A percentile compares a stretch with the other conserved stretches of the same genome.
Conservation (phyloP, 1,284 basidiomycete genomes). For the Sanguinoderma infundibulare region DNA sequence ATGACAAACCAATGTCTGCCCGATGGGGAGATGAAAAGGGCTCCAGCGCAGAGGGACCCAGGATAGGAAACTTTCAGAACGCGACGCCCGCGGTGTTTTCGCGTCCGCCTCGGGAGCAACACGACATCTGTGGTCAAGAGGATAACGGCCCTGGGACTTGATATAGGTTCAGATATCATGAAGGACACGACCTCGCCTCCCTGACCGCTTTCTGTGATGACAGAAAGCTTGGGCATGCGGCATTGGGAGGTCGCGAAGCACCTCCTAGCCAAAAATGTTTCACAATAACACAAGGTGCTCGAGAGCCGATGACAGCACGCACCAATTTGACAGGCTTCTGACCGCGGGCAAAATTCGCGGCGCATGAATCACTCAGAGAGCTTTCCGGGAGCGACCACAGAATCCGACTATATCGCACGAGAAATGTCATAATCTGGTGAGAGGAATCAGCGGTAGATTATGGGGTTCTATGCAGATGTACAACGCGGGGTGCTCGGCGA, state of each 20-base stretch:
- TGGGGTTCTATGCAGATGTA: constrained; percentile 15
- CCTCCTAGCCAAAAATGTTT: background rate
- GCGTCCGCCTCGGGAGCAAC: constrained; percentile 13
- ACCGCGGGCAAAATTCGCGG: background rate
- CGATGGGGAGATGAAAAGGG: background rate
- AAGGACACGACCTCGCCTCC: background rate
- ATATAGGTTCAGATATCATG: background rate
- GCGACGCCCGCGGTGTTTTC: constrained; percentile 13
- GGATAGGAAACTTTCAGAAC: constrained; percentile 15
- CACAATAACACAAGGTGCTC: background rate
- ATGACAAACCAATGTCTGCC: background rate
- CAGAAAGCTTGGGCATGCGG: background rate
- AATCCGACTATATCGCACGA: background rate
- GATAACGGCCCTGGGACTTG: background rate
- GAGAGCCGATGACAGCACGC: background rate
- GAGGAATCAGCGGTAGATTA: constrained; percentile 25
- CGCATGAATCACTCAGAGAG: background rate
- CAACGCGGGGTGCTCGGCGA: constrained; percentile 17
- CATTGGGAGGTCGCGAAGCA: too few species aligned
- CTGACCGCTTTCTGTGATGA: background rate
- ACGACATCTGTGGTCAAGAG: background rate
- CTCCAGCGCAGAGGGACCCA: constrained; percentile 10
- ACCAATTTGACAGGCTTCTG: background rate
- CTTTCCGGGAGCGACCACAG: background rate
- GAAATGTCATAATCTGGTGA: constrained; percentile 13